Evolutionary conservation across 1,284 basidiomycete species (phyloP), one percentile per base, ranked within the genome.

Genomic region (Cutaneotrichosporon arboriforme): DNA sequence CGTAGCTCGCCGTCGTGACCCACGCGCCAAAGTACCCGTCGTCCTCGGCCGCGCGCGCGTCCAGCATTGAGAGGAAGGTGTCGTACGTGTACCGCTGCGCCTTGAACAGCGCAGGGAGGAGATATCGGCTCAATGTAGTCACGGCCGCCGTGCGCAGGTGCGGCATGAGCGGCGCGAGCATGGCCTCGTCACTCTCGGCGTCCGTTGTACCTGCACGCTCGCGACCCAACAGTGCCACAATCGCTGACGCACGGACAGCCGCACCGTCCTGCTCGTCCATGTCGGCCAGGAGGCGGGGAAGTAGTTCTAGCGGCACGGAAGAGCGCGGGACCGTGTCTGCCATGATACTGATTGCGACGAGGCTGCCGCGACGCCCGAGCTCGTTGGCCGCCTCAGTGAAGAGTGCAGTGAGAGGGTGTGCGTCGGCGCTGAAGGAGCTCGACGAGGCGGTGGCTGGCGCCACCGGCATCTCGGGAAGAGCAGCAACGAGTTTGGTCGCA

Each of bases 1-100:
- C 68, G 10, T 66, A 47, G 1, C 69, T 63, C 2, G 72, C 70
- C 1, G 69, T 58, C 2, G 65, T 54, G 15, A 70, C 59, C 72
- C 72, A 74, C 0, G 66, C 54, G 1, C 64, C 49, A 39, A 68
- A 65, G 13, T 54, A 44, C 4, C 56, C 20, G 20, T 47, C 54
- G 4, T 46, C 43, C 17, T n/a, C 15, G 8, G 36, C n/a, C 3
- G 38, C 35, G 5, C 10, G 26, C 4, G 26, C 23, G 20, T 54
- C 45, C 1, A 70, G 57, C 12, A 60, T n/a, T 0, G 44, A 20
- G 2, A 72, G 61, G 1, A 71, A 49, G 0, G 48, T n/a, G 1
- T 23, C 12, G 15, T 60, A 54, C 15, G 49, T 35, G 1, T 9
- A 8, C 1, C 62, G 64, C 15, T 58, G 41, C 0, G 44, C 37